Evolutionary conservation across 345 rosid genomes (phyloP), one percentile per base, ranked within the genome.

Genomic region (Adansonia digitata): DNA sequence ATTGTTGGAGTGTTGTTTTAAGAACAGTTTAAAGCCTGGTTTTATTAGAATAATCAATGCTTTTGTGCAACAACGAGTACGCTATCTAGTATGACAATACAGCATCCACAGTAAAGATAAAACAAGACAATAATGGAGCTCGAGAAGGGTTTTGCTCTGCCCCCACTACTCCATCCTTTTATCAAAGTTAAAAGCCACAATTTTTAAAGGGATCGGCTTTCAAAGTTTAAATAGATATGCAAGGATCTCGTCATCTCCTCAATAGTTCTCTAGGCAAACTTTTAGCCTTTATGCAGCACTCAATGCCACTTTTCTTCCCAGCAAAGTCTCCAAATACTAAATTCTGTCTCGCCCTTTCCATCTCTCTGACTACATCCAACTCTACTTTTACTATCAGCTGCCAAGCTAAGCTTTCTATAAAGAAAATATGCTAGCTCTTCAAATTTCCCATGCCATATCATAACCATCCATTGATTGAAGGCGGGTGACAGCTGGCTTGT

Each of bases 401-500:
- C n/a, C n/a, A n/a, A 70, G 39, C 64, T 52, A 69, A 79, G 59
- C 56, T 78, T 61, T 57, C 67, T 70, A 55, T 72, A 12, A 60
- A 75, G 20, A 56, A 66, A 62, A 61, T 39, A 66, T 34, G 29
- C 48, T 26, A 34, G 46, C 49, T 39, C 63, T 68, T 57, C 68
- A 52, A 22, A 14, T 39, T 60, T 66, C 60, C 69, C 20, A 53
- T 60, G 45, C 63, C 37, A 6, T 66, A 79, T 89, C 79, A 91
- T 72, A 84, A 86, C 95, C 95, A 92, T 62, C 88, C 90, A 81
- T 85, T 82, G 77, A 90, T 84, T 39, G 95, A 80, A 61, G 91
- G 71, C 76, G 92, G 89, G 49, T 82, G 91, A 55, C 85, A 81
- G 43, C 88, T 80, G 60, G 86, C 72, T 74, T 84, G 90, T 42